A percentile compares a stretch with the other conserved stretches of the same genome.
phyloP scores from a whole-genome alignment of 164 flowering plant species.

The Saururus chinensis region DNA sequence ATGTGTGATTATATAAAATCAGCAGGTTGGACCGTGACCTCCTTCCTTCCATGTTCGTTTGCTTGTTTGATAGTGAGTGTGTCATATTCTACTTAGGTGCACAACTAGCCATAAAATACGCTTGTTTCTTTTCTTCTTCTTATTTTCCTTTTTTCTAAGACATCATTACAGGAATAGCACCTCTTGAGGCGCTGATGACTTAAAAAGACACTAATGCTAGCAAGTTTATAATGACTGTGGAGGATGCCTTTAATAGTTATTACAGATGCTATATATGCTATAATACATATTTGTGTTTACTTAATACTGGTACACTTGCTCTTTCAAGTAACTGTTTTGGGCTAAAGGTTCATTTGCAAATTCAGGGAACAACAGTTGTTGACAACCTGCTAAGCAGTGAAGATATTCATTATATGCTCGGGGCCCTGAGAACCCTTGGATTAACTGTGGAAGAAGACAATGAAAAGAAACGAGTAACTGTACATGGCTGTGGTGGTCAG shows the following conservation, averaged over 20 bases:
- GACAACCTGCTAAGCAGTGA: slow-evolving; percentile 89
- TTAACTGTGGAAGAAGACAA: slow-evolving; percentile 49
- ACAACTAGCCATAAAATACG: not conserved
- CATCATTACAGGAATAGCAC: not conserved
- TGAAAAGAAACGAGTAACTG: slow-evolving; percentile 39
- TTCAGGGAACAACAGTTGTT: slow-evolving; percentile 81
- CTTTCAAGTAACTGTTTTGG: not conserved
- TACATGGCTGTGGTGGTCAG: slow-evolving; percentile 66
- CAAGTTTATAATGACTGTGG: not conserved
- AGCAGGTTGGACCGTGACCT: too few species aligned
- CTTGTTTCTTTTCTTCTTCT: not conserved
- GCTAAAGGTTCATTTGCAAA: not conserved
- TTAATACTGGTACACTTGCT: too few species aligned
- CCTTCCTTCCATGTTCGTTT: too few species aligned
- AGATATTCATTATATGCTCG: slow-evolving; percentile 76
- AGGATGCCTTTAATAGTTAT: too few species aligned
- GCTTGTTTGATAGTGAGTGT: not conserved
- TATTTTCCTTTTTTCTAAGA: not conserved
- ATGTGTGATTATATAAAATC: too few species aligned
- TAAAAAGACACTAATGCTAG: not conserved
- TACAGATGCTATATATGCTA: too few species aligned
- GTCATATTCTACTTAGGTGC: not conserved
- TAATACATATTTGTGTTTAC: too few species aligned
- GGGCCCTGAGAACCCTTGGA: slow-evolving; percentile 63
- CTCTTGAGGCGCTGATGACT: not conserved